A percentile compares a stretch with the other conserved stretches of the same genome.
These are phyloP conservation scores for Micractinium sp. DNA, from an alignment of 139 green algal species.

Conservation along the genomic window DNA sequence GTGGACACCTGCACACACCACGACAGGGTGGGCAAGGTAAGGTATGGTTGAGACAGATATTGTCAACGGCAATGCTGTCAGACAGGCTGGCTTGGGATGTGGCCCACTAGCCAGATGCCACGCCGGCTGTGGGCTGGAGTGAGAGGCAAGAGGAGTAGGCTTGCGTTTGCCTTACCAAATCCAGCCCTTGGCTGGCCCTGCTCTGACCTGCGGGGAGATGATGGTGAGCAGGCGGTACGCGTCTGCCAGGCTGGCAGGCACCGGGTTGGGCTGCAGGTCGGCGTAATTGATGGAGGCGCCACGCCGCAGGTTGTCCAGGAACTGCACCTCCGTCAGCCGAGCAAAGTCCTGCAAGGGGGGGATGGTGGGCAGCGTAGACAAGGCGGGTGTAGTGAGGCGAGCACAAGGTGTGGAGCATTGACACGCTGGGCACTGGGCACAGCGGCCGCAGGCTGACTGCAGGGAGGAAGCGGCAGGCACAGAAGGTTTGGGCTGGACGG, in stretches of 20 bases:
- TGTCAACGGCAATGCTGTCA: no score
- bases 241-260: slow-evolving; percentile 51
- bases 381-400: no score
- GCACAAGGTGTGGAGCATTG: no score
- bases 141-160: background rate
- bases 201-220: slow-evolving; percentile 10
- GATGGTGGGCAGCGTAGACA: background rate
- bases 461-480: no score
- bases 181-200: background rate
- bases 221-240: slow-evolving; percentile 52
- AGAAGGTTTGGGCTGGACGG: no score
- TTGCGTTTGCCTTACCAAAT: background rate
- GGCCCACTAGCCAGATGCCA: no score
- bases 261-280: slow-evolving; percentile 57
- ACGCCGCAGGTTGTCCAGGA: slow-evolving; percentile 82
- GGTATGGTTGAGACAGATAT: no score
- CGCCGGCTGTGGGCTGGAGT: no score
- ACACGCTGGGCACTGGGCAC: no score
- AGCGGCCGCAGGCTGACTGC: no score
- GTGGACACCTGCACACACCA: slow-evolving; percentile 48
- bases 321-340: slow-evolving; percentile 74
- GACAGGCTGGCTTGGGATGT: no score
- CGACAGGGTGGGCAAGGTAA: no score
- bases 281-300: slow-evolving; percentile 73
- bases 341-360: slow-evolving; percentile 62